phyloP scores from a whole-genome alignment of 73 alveolate species.

The Paramecium octaurelia region DNA sequence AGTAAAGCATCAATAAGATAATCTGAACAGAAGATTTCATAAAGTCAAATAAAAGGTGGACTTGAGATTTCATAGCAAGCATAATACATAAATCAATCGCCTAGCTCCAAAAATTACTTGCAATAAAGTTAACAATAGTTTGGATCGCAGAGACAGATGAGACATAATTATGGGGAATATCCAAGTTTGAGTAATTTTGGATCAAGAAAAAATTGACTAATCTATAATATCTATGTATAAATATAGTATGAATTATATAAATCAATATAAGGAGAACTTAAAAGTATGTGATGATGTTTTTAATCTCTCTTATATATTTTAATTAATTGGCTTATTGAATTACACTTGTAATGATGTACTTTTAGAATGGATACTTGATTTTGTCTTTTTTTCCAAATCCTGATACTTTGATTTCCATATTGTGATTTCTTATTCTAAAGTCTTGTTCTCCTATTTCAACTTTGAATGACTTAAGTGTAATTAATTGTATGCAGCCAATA shows the following conservation, averaged over 20 bases:
- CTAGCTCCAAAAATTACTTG: background rate
- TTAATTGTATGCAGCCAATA: background rate
- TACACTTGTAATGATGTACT: background rate
- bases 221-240: background rate
- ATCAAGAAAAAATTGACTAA: background rate
- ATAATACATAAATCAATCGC: background rate
- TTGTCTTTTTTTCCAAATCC: background rate
- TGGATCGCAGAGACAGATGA: background rate
- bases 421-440: background rate
- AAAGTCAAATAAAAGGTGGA: background rate
- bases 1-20: conserved; percentile 2
- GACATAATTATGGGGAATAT: background rate
- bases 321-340: background rate
- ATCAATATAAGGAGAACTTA: background rate
- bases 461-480: background rate
- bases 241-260: background rate
- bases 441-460: background rate
- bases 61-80: background rate
- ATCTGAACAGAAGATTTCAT: background rate
- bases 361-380: background rate
- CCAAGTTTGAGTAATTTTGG: background rate
- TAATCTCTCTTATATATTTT: background rate
- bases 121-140: background rate
- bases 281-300: background rate
- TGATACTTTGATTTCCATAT: background rate